A percentile compares a stretch with the other conserved stretches of the same genome.
Evolutionary conservation across 768 basidiomycete species (phyloP).

Genomic region (Exidia glandulosa): DNA sequence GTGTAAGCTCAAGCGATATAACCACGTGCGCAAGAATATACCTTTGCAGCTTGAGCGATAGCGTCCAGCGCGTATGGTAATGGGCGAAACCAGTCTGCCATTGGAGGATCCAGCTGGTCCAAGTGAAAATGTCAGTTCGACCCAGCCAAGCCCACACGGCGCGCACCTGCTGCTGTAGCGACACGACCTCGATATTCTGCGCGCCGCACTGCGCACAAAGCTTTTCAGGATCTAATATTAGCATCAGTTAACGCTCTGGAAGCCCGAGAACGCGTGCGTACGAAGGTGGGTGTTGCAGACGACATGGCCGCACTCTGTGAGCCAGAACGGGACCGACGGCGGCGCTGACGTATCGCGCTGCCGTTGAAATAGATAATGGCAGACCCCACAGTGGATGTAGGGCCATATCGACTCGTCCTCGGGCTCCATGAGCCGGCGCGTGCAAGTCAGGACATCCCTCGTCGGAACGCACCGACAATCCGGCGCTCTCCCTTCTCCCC

Average conservation of each 20-base stretch:
- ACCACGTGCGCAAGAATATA: constrained; percentile 12
- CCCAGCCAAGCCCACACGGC: background rate
- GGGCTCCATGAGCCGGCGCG: background rate
- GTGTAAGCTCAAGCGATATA: background rate
- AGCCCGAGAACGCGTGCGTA: background rate
- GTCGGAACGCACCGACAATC: no score
- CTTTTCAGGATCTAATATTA: constrained; percentile 51
- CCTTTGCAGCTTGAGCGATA: constrained; percentile 59
- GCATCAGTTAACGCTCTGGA: background rate
- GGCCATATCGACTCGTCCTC: constrained; percentile 44
- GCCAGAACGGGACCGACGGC: constrained; percentile 68
- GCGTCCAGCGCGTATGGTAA: constrained; percentile 51
- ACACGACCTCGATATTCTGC: constrained; percentile 52
- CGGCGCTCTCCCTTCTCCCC: no score
- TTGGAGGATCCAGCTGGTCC: constrained; percentile 48
- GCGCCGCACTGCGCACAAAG: constrained; percentile 62
- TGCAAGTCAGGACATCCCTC: background rate
- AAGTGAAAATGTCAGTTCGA: background rate
- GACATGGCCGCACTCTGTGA: constrained; percentile 81
- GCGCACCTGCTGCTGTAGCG: constrained; percentile 39
- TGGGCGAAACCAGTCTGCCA: constrained; percentile 72
- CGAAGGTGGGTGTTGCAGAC: constrained; percentile 70
- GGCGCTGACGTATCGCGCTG: constrained; percentile 17
- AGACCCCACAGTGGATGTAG: constrained; percentile 59
- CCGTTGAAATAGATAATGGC: constrained; percentile 48